Evolutionary conservation across 805 yeast genomes (phyloP).

Genomic region (Myxozyma mucilagina): DNA sequence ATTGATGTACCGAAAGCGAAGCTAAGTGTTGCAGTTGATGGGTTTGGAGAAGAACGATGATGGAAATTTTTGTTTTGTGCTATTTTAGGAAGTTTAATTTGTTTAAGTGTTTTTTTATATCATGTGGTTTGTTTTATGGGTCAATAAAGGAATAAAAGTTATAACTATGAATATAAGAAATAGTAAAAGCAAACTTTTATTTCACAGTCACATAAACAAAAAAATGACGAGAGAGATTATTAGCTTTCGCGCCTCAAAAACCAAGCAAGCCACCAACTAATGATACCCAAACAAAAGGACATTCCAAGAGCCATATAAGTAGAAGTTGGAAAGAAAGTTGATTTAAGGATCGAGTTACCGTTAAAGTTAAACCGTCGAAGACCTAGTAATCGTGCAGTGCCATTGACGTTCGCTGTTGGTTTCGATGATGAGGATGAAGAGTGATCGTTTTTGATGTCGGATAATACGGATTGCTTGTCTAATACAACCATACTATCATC

Average conservation of each 20-base stretch:
- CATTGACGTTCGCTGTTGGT: conserved; percentile 3
- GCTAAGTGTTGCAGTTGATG: background rate
- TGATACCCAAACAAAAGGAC: conserved; percentile 25
- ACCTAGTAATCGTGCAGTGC: conserved; percentile 3
- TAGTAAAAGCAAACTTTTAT: background rate
- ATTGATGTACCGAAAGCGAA: conserved; percentile 42
- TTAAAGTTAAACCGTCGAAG: conserved; percentile 7
- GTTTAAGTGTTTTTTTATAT: background rate
- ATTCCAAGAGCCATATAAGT: conserved; percentile 19
- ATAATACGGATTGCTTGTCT: background rate
- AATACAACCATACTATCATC: conserved; percentile 16
- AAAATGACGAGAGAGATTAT: too few species aligned
- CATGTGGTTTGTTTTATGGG: too few species aligned
- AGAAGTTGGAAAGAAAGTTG: background rate
- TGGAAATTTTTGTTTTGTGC: background rate
- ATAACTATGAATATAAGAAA: background rate
- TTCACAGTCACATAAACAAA: too few species aligned
- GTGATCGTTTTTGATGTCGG: background rate
- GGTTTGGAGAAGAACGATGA: background rate
- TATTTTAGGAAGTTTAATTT: background rate
- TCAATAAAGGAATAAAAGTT: background rate
- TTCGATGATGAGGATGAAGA: background rate
- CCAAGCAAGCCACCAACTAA: conserved; percentile 29
- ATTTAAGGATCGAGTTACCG: background rate
- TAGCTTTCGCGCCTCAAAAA: conserved; percentile 14